These are phyloP conservation scores for Epichloe coenophiala DNA, from an alignment of 2,329 filamentous ascomycete genomes.

Conservation along the genomic window DNA sequence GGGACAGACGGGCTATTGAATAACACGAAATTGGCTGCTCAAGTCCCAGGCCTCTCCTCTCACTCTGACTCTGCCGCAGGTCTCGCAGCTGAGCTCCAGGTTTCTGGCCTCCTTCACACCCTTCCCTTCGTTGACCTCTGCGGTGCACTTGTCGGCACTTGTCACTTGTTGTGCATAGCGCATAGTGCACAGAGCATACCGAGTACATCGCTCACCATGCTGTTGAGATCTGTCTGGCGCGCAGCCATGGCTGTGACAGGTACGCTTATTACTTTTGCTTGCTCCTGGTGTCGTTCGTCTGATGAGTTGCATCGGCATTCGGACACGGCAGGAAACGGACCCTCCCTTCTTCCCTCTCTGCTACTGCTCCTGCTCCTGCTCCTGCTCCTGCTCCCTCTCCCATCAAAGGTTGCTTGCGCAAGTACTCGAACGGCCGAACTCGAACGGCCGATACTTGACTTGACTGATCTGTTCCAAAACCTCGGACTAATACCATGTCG, in stretches of 20 bases:
- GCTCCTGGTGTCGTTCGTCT: background rate
- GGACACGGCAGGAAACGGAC: background rate
- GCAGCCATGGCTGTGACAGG: slow-evolving; percentile 15
- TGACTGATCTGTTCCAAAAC: background rate
- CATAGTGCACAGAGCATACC: background rate
- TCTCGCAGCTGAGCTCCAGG: background rate
- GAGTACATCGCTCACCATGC: slow-evolving; percentile 10
- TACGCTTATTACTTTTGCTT: slow-evolving; percentile 7
- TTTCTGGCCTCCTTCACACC: background rate
- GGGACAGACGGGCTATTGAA: background rate
- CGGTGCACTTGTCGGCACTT: background rate
- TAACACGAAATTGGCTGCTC: background rate
- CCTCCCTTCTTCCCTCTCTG: no score
- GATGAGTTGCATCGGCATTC: background rate
- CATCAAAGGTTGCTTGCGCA: background rate
- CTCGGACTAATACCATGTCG: background rate
- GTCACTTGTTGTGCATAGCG: no score
- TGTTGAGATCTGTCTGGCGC: slow-evolving; percentile 17
- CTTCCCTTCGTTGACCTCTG: background rate
- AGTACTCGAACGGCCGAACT: no score
- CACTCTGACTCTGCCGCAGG: background rate
- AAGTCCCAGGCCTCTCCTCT: no score
- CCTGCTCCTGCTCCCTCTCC: background rate
- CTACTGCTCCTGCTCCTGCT: no score
- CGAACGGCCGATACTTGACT: background rate